phyloP scores from a whole-genome alignment of 2,329 filamentous ascomycete species.

The Talaromyces sp. region DNA sequence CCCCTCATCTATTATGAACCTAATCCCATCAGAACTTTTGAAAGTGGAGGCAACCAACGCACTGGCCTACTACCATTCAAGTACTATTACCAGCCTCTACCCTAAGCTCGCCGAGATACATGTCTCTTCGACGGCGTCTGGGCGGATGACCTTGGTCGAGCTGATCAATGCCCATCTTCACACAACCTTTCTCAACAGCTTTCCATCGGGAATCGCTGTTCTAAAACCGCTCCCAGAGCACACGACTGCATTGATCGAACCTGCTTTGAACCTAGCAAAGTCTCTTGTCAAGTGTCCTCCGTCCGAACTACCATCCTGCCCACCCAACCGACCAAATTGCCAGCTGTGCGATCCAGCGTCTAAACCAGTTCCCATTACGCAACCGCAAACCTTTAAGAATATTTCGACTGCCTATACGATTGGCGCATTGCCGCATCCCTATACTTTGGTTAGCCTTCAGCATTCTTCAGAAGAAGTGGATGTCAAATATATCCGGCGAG shows the following conservation, averaged over 20 bases:
- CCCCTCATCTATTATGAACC: slow-evolving; percentile 60
- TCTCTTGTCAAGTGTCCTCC: slow-evolving; percentile 71
- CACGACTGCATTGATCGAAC: slow-evolving; percentile 67
- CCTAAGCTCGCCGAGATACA: slow-evolving; percentile 61
- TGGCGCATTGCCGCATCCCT: slow-evolving; percentile 85
- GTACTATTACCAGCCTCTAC: slow-evolving; percentile 63
- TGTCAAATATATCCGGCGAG: slow-evolving; percentile 60
- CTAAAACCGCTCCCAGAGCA: slow-evolving; percentile 74
- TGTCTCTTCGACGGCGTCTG: slow-evolving; percentile 52
- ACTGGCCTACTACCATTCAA: slow-evolving; percentile 72
- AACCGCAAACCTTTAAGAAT: slow-evolving; percentile 66
- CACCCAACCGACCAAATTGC: slow-evolving; percentile 74
- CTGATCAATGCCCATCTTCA: slow-evolving; percentile 86
- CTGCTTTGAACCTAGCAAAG: slow-evolving; percentile 67
- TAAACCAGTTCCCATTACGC: slow-evolving; percentile 62
- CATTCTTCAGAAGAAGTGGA: slow-evolving; percentile 57
- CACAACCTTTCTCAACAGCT: slow-evolving; percentile 74
- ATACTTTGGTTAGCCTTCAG: slow-evolving; percentile 69
- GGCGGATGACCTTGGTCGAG: slow-evolving; percentile 62
- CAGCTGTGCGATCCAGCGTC: slow-evolving; percentile 64
- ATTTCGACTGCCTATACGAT: slow-evolving; percentile 71
- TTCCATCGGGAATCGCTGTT: slow-evolving; percentile 71
- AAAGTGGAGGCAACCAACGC: slow-evolving; percentile 62
- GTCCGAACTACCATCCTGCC: slow-evolving; percentile 74
- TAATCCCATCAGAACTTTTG: slow-evolving; percentile 58